Conservation (phyloP, 768 basidiomycete species). For the Mycena epipterygia region DNA sequence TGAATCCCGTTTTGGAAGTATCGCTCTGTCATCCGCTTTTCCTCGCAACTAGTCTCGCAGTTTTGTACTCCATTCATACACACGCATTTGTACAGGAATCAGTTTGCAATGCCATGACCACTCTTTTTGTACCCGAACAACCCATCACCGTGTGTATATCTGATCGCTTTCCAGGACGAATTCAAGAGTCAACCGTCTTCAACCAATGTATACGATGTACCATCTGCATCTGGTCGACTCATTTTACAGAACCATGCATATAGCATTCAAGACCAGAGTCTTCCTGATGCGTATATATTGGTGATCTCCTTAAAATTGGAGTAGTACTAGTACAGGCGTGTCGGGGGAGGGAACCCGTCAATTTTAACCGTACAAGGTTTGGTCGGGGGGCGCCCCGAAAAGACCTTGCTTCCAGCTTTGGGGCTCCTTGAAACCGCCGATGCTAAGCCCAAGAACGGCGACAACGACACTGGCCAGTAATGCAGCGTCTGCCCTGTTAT, state of each 20-base stretch:
- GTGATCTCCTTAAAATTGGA: no score
- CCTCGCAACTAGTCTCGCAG: constrained; percentile 14
- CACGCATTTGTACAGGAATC: constrained; percentile 24
- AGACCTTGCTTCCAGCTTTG: constrained; percentile 75
- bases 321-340: no score
- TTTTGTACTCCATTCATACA: constrained; percentile 21
- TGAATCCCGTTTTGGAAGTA: constrained; percentile 24
- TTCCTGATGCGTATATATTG: no score
- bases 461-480: constrained; percentile 68
- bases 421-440: constrained; percentile 56
- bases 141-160: no score
- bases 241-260: no score
- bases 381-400: constrained; percentile 82
- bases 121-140: constrained; percentile 4
- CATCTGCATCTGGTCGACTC: no score
- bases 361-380: constrained; percentile 75
- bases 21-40: constrained; percentile 8
- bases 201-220: no score
- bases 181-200: no score
- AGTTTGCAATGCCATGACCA: constrained; percentile 25
- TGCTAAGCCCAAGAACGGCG: constrained; percentile 60
- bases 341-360: no score
- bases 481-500: constrained; percentile 81
- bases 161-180: no score
- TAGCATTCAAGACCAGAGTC: no score